phyloP scores from a whole-genome alignment of 2,329 filamentous ascomycete species.

The Ceratocystis smalleyi region DNA sequence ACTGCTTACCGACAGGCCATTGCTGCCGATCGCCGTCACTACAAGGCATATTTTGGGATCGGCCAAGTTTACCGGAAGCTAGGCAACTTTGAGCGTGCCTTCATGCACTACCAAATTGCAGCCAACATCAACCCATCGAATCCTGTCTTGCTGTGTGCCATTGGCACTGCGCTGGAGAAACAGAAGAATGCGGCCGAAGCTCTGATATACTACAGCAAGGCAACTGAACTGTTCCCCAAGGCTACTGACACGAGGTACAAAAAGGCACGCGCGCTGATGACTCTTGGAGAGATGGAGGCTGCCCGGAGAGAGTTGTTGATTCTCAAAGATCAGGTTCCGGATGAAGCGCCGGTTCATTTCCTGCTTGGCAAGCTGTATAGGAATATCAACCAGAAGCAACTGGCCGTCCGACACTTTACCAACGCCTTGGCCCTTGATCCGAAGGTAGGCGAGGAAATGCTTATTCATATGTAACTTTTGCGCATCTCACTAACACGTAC shows the following conservation, averaged over 20 bases:
- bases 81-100: constrained; percentile 79
- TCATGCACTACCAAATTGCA: constrained; percentile 79
- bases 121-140: constrained; percentile 87
- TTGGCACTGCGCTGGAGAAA: constrained; percentile 78
- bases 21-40: constrained; percentile 72
- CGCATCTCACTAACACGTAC: not conserved
- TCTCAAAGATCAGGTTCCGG: constrained; percentile 80
- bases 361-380: constrained; percentile 74
- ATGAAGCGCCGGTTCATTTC: constrained; percentile 94
- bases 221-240: constrained; percentile 64
- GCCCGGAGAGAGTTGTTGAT: constrained; percentile 72
- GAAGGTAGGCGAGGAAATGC: constrained; percentile 47
- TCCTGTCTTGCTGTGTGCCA: constrained; percentile 78
- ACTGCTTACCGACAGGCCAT: constrained; percentile 76
- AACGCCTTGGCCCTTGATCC: constrained; percentile 90
- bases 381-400: constrained; percentile 52
- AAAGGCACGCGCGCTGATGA: constrained; percentile 76
- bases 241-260: constrained; percentile 80
- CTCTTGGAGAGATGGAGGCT: constrained; percentile 51
- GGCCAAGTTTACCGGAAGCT: constrained; percentile 74
- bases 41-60: constrained; percentile 95
- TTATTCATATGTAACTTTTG: not conserved
- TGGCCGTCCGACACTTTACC: constrained; percentile 86
- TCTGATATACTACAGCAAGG: constrained; percentile 65
- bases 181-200: constrained; percentile 69